A percentile compares a stretch with the other conserved stretches of the same genome.
Evolutionary conservation across 768 basidiomycete species (phyloP).

Genomic region (Suillus lakei): DNA sequence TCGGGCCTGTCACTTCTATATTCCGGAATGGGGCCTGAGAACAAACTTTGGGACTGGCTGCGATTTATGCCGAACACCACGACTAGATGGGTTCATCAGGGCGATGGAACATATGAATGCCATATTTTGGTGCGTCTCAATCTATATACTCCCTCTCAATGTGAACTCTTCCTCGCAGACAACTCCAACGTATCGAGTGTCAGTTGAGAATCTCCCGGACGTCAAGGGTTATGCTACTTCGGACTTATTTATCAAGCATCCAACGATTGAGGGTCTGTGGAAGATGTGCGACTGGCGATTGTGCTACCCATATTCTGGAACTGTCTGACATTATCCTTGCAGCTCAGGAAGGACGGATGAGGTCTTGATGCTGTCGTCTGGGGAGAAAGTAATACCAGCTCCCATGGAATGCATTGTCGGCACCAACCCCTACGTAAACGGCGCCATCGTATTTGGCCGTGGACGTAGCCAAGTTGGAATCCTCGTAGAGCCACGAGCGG

Average conservation of each 20-base stretch:
- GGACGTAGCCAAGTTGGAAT: constrained; percentile 37
- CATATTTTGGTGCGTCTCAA: constrained; percentile 39
- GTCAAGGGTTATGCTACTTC: constrained; percentile 45
- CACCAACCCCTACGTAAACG: constrained; percentile 23
- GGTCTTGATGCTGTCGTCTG: constrained; percentile 36
- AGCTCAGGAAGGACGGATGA: constrained; percentile 39
- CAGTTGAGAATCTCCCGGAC: constrained; percentile 42
- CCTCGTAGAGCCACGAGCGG: constrained; percentile 31
- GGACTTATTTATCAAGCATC: constrained; percentile 50
- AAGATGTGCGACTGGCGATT: constrained; percentile 28
- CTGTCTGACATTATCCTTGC: not conserved
- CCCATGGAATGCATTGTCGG: constrained; percentile 31
- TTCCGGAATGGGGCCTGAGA: constrained; percentile 19
- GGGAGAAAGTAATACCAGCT: constrained; percentile 28
- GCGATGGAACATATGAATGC: constrained; percentile 39
- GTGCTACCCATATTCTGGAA: not conserved
- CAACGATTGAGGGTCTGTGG: constrained; percentile 45
- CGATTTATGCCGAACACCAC: constrained; percentile 22
- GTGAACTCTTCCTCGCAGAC: constrained; percentile 8
- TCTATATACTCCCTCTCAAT: not conserved
- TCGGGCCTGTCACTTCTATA: constrained; percentile 11
- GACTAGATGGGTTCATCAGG: constrained; percentile 36
- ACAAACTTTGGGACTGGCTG: constrained; percentile 43
- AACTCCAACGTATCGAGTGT: constrained; percentile 2
- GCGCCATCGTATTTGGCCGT: constrained; percentile 38